phyloP scores from a whole-genome alignment of 1,284 basidiomycete species.

The Papiliotrema nemorosa region DNA sequence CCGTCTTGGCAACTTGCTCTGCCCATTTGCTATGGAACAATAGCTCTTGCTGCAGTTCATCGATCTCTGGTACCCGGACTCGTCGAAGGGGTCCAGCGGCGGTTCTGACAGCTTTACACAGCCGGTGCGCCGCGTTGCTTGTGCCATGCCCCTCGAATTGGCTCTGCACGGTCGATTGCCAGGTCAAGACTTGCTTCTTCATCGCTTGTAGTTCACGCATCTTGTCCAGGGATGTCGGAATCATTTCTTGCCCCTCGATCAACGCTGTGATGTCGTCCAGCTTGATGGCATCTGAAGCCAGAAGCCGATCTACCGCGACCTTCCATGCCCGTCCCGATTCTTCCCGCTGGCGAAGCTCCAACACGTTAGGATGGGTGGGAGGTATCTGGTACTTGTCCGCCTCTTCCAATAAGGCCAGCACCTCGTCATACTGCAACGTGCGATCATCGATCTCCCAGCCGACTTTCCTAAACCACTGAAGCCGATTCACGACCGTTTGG shows the following conservation, averaged over 20 bases:
- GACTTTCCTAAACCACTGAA: slow-evolving; percentile 41
- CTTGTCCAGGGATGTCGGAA: slow-evolving; percentile 27
- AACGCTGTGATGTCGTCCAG: slow-evolving; percentile 23
- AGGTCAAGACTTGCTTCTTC: slow-evolving; percentile 31
- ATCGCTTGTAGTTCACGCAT: slow-evolving; percentile 37
- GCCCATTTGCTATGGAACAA: slow-evolving; percentile 30
- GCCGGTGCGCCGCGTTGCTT: slow-evolving; percentile 22
- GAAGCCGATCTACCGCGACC: slow-evolving; percentile 15
- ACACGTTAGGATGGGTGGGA: slow-evolving; percentile 23
- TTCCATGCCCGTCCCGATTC: slow-evolving; percentile 28
- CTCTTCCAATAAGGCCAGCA: slow-evolving; percentile 33
- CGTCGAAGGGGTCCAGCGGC: slow-evolving; percentile 23
- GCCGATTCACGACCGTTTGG: slow-evolving; percentile 34
- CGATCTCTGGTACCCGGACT: slow-evolving; percentile 37
- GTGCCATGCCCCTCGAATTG: slow-evolving; percentile 22
- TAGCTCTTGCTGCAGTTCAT: slow-evolving; percentile 32
- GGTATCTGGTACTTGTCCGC: slow-evolving; percentile 34
- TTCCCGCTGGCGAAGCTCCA: slow-evolving; percentile 29
- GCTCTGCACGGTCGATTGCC: slow-evolving; percentile 30
- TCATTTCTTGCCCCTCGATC: slow-evolving; percentile 27
- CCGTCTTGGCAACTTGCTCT: slow-evolving; percentile 11
- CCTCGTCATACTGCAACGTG: slow-evolving; percentile 36
- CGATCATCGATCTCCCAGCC: slow-evolving; percentile 45
- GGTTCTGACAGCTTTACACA: slow-evolving; percentile 29
- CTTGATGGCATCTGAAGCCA: slow-evolving; percentile 21